Conservation (phyloP, 768 basidiomycete species). For the Pleurotus djamor region DNA sequence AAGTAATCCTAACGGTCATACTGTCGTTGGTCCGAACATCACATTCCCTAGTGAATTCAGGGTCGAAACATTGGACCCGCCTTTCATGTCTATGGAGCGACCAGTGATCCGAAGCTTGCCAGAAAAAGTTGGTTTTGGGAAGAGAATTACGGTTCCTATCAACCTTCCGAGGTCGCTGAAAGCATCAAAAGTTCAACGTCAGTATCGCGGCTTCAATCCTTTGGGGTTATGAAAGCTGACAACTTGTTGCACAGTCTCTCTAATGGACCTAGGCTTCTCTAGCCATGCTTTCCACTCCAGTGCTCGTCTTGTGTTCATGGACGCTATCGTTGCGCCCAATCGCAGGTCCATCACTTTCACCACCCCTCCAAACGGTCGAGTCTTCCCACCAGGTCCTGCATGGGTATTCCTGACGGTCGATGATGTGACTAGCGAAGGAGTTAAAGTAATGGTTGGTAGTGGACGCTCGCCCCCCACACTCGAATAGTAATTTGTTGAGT, state of each 20-base stretch:
- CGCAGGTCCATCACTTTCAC: constrained; percentile 26
- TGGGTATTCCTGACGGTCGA: constrained; percentile 8
- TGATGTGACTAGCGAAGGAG: constrained; percentile 7
- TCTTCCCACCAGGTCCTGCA: constrained; percentile 26
- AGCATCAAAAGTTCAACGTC: neutral
- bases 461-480: constrained; percentile 8
- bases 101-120: constrained; percentile 20
- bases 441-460: constrained; percentile 7
- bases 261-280: constrained; percentile 30
- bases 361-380: constrained; percentile 28
- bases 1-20: constrained; percentile 2
- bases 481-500: neutral
- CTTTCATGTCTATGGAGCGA: constrained; percentile 22
- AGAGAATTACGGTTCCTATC: constrained; percentile 11
- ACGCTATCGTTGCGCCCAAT: constrained; percentile 17
- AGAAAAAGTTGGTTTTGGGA: constrained; percentile 22
- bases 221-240: neutral
- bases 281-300: constrained; percentile 29
- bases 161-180: neutral
- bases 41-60: constrained; percentile 24
- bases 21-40: constrained; percentile 1
- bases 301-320: constrained; percentile 26
- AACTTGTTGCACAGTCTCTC: constrained; percentile 15
- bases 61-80: constrained; percentile 26
- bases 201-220: neutral